A percentile compares a stretch with the other conserved stretches of the same genome.
Conservation (phyloP, 768 basidiomycete species). For the Hericium alpestre region DNA sequence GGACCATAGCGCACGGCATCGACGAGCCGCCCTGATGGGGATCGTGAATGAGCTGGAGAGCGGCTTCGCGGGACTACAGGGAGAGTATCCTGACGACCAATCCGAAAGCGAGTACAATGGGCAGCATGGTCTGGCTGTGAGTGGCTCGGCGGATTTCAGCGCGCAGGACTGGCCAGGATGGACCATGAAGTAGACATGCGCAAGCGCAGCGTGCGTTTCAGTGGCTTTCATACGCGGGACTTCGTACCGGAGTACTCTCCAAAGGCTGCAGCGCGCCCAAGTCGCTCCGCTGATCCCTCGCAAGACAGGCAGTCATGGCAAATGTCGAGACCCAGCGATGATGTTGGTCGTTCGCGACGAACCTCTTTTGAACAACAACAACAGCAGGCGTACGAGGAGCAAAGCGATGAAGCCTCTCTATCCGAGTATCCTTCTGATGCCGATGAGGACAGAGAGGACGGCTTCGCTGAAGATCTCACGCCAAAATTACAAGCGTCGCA, state of each 20-base stretch:
- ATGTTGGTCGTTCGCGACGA: neutral
- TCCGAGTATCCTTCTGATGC: constrained; percentile 1
- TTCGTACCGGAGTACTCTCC: neutral
- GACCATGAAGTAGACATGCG: neutral
- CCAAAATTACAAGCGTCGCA: neutral
- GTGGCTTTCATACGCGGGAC: neutral
- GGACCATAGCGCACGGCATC: constrained; percentile 12
- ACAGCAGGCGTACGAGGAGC: neutral
- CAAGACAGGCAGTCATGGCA: neutral
- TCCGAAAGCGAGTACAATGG: constrained; percentile 25
- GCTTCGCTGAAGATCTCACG: neutral
- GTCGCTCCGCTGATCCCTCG: neutral
- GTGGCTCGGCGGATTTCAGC: constrained; percentile 3
- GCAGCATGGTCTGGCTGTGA: constrained; percentile 16
- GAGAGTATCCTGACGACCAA: neutral
- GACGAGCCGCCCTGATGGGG: constrained; percentile 27
- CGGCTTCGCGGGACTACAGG: neutral
- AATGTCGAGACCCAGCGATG: neutral
- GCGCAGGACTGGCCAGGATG: neutral
- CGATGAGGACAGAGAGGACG: neutral
- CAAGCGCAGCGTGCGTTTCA: neutral
- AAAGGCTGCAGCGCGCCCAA: neutral
- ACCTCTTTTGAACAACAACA: too few relatives aligned
- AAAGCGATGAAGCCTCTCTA: neutral
- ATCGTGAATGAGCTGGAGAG: constrained; percentile 26